These are phyloP conservation scores for Exophiala viscosa DNA, from an alignment of 2,329 filamentous ascomycete genomes.

Conservation along the genomic window DNA sequence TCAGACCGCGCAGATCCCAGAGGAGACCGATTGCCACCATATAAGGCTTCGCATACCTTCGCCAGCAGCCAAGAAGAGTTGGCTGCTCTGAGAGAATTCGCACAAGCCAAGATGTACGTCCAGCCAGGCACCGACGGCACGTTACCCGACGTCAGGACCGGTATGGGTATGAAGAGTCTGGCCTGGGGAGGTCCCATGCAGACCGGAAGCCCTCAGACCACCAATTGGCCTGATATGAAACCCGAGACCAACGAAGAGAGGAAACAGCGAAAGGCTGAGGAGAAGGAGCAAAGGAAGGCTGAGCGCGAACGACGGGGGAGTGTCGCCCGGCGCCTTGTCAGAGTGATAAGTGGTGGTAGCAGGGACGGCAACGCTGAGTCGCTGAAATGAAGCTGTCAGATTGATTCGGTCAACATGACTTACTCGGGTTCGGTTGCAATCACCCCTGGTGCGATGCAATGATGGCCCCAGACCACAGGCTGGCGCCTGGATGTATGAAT, in stretches of 20 bases:
- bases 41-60: constrained; percentile 13
- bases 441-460: too few relatives aligned
- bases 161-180: constrained; percentile 7
- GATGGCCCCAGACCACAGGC: too few relatives aligned
- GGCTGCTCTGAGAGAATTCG: constrained; percentile 14
- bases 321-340: constrained; percentile 7
- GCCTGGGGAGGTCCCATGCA: constrained; percentile 9
- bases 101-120: constrained; percentile 13
- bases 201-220: background rate
- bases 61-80: constrained; percentile 17
- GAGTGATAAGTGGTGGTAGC: constrained; percentile 11
- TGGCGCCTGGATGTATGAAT: too few relatives aligned
- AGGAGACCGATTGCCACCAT: constrained; percentile 9
- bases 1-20: constrained; percentile 1
- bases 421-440: too few relatives aligned
- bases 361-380: background rate
- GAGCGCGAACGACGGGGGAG: constrained; percentile 7
- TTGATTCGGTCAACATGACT: too few relatives aligned
- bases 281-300: constrained; percentile 10
- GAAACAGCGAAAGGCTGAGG: constrained; percentile 7
- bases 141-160: constrained; percentile 4
- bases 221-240: background rate
- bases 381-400: background rate
- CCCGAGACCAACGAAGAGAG: constrained; percentile 4
- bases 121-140: constrained; percentile 11